Percentiles rank a stretch among this genome's conserved stretches.
These are phyloP conservation scores for Sporisorium scitamineum DNA, from an alignment of 1,284 basidiomycete species.

Conservation along the genomic window DNA sequence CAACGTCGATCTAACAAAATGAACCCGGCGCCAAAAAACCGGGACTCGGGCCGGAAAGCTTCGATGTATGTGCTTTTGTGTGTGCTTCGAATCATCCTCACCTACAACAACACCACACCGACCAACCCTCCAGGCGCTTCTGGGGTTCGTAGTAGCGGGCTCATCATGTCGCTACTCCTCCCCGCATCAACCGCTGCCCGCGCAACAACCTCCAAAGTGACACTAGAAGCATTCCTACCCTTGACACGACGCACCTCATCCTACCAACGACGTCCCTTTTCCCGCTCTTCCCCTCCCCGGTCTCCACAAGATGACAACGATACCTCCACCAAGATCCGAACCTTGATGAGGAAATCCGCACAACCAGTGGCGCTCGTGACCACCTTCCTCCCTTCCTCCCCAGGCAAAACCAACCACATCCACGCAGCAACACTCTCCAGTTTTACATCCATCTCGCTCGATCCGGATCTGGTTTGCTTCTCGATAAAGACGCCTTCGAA, in stretches of 20 bases:
- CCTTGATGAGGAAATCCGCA: conserved; percentile 39
- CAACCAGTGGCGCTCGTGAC: conserved; percentile 45
- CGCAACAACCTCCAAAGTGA: conserved; percentile 29
- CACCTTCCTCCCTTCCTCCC: conserved; percentile 26
- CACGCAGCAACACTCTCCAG: conserved; percentile 48
- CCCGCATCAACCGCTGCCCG: conserved; percentile 6
- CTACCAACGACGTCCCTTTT: background rate
- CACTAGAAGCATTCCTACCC: conserved; percentile 16
- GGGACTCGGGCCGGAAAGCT: too few species aligned
- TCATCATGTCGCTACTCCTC: background rate
- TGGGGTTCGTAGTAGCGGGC: too few species aligned
- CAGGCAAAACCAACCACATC: background rate
- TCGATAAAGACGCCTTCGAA: conserved; percentile 35
- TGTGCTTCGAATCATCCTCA: too few species aligned
- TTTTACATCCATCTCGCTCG: conserved; percentile 35
- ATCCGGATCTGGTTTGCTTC: conserved; percentile 39
- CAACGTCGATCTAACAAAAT: too few species aligned
- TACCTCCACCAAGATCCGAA: conserved; percentile 13
- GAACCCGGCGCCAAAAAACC: too few species aligned
- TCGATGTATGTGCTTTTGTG: too few species aligned
- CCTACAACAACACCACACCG: too few species aligned
- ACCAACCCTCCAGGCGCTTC: too few species aligned
- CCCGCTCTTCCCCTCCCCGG: background rate
- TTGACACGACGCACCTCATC: background rate
- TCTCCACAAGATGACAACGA: background rate